Evolutionary conservation across 495 filamentous ascomycete species (phyloP).

Genomic region (Sporormia fimetaria): DNA sequence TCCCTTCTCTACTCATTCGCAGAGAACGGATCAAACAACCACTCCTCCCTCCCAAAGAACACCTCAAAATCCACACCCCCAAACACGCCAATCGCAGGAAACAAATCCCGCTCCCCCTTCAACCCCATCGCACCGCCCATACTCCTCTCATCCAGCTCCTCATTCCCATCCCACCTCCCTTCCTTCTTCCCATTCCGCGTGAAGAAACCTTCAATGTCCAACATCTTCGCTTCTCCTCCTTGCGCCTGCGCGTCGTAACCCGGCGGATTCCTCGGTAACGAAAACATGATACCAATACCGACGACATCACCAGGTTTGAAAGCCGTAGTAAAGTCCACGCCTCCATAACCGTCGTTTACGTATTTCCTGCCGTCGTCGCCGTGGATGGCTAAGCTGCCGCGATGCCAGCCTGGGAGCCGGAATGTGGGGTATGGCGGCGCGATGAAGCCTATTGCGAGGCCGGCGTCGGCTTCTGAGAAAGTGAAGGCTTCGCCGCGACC

Average conservation of each 20-base stretch:
- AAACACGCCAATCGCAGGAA: constrained; percentile 67
- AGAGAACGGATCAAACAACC: constrained; percentile 28
- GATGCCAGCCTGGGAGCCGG: constrained; percentile 84
- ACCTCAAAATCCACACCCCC: constrained; percentile 62
- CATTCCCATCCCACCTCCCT: constrained; percentile 73
- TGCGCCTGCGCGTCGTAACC: constrained; percentile 17
- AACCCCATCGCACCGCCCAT: constrained; percentile 57
- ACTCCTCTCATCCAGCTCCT: constrained; percentile 59
- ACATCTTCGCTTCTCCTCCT: constrained; percentile 1
- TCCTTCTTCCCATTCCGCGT: constrained; percentile 54
- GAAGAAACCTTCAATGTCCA: constrained; percentile 59
- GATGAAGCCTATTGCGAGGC: constrained; percentile 64
- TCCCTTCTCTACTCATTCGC: no score
- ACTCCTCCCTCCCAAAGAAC: constrained; percentile 40
- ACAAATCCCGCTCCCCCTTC: constrained; percentile 70
- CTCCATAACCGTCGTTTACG: constrained; percentile 77
- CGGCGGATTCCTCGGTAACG: constrained; percentile 29
- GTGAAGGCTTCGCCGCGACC: constrained; percentile 9
- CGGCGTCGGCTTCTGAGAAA: constrained; percentile 41
- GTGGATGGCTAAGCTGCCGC: constrained; percentile 74
- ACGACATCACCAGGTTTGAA: constrained; percentile 46
- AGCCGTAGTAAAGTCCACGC: constrained; percentile 54
- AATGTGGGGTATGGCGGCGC: constrained; percentile 79
- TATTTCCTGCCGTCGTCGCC: constrained; percentile 83
- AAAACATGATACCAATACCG: constrained; percentile 62